phyloP scores from a whole-genome alignment of 1,284 basidiomycete species.

The Ganoderma sp. region DNA sequence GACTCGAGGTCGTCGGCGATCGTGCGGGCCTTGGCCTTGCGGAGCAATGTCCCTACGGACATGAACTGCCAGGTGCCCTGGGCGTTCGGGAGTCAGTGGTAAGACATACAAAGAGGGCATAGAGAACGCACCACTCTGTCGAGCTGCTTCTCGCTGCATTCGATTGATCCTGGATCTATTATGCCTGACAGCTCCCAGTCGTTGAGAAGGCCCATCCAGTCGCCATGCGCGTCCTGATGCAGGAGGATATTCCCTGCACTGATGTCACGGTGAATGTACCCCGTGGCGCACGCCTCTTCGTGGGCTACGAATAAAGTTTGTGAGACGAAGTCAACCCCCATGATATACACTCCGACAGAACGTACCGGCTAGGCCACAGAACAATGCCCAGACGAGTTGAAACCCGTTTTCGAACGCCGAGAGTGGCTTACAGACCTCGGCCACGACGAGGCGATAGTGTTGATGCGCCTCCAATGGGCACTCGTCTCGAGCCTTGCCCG shows the following conservation, averaged over 20 bases:
- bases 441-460: constrained; percentile 25
- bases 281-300: neutral
- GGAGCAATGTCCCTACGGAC: constrained; percentile 14
- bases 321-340: neutral
- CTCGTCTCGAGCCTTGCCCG: neutral
- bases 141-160: constrained; percentile 3
- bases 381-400: constrained; percentile 3
- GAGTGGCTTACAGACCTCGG: constrained; percentile 20
- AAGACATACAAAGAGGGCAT: no score
- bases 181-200: constrained; percentile 21
- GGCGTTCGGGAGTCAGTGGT: no score
- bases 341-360: neutral
- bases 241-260: constrained; percentile 24
- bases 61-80: constrained; percentile 24
- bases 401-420: constrained; percentile 5
- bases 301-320: neutral
- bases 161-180: neutral
- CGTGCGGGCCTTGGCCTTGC: neutral
- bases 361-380: constrained; percentile 8
- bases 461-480: constrained; percentile 16
- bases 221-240: neutral
- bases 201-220: constrained; percentile 5
- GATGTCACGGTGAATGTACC: constrained; percentile 19
- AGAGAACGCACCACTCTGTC: constrained; percentile 13
- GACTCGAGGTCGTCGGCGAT: constrained; percentile 26